These are phyloP conservation scores for Fusarium foetens DNA, from an alignment of 2,329 filamentous ascomycete genomes.

Conservation along the genomic window DNA sequence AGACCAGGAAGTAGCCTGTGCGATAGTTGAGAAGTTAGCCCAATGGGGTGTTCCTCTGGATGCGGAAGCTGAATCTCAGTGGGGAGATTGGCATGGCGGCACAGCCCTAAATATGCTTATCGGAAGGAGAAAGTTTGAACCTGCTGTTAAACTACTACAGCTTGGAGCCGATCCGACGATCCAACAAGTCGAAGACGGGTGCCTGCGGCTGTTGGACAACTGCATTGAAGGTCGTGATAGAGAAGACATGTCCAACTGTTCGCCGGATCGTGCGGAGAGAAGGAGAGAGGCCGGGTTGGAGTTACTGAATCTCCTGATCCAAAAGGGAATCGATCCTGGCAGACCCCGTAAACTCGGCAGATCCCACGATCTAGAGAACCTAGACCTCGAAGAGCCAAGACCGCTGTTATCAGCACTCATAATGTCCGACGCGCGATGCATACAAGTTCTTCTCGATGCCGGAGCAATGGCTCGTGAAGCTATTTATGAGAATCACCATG, in stretches of 20 bases:
- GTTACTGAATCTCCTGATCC: neutral
- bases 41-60: neutral
- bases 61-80: neutral
- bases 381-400: rapidly evolving
- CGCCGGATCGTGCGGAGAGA: neutral
- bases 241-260: neutral
- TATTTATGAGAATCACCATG: rapidly evolving
- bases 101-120: neutral
- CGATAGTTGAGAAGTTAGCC: neutral
- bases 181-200: neutral
- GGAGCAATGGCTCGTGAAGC: neutral
- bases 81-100: neutral
- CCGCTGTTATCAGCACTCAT: neutral
- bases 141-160: rapidly evolving
- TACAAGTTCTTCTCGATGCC: neutral
- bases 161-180: neutral
- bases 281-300: neutral
- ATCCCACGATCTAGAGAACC: rapidly evolving
- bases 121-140: neutral
- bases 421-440: neutral
- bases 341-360: neutral
- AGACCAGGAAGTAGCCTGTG: neutral
- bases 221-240: neutral
- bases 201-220: neutral
- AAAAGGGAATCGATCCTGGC: neutral